phyloP scores from a whole-genome alignment of 2,329 filamentous ascomycete species.

The Monosporascus sp. region DNA sequence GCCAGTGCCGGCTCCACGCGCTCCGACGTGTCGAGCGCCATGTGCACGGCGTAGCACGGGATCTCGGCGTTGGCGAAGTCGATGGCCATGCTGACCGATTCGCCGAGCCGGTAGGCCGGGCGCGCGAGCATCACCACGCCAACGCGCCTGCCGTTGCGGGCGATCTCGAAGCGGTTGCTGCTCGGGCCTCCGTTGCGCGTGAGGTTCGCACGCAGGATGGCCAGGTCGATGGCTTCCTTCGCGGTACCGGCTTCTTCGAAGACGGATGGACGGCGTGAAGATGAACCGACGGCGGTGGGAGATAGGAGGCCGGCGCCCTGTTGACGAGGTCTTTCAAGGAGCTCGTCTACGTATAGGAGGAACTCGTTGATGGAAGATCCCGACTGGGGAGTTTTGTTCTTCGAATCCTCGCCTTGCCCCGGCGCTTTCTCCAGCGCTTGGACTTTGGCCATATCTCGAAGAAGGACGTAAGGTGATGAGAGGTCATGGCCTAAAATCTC shows the following conservation, averaged over 20 bases:
- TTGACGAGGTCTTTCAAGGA: constrained; percentile 56
- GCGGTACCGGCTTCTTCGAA: constrained; percentile 56
- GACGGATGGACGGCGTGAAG: constrained; percentile 50
- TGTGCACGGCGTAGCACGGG: constrained; percentile 79
- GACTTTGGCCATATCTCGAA: constrained; percentile 74
- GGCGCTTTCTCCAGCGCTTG: constrained; percentile 41
- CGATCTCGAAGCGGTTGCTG: constrained; percentile 92
- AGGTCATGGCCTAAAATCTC: constrained; percentile 90
- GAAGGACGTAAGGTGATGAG: constrained; percentile 86
- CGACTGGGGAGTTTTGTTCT: constrained; percentile 23
- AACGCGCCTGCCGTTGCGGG: constrained; percentile 85
- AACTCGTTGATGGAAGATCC: constrained; percentile 58
- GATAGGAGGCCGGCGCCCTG: constrained; percentile 60
- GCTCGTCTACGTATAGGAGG: constrained; percentile 69
- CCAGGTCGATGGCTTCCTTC: constrained; percentile 85
- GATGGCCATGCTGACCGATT: constrained; percentile 76
- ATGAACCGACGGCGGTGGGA: constrained; percentile 57
- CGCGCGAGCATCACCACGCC: constrained; percentile 85
- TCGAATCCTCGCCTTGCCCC: constrained; percentile 10
- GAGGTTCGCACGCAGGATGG: constrained; percentile 78
- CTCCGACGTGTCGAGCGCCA: constrained; percentile 82
- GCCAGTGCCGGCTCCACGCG: constrained; percentile 75
- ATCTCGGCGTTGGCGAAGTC: constrained; percentile 76
- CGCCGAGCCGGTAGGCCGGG: constrained; percentile 83
- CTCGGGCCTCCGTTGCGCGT: constrained; percentile 65